Base-by-base conservation (phyloP, 257 asterid genomes). In the Gentiana straminea region DNA sequence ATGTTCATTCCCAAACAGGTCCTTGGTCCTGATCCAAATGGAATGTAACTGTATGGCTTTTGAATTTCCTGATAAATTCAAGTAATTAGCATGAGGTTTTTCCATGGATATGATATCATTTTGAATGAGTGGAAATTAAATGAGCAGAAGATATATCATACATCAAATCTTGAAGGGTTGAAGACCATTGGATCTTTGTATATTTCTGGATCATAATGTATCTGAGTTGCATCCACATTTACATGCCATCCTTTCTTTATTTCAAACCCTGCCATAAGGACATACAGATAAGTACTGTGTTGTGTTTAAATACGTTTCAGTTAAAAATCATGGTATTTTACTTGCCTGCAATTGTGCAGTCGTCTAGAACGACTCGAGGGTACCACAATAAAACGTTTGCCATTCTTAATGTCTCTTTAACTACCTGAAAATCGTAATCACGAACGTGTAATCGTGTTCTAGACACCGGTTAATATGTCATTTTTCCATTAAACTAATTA, bases 221-320 rank as follows among this genome's bases (percentile, higher is more conserved):
- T 80, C 8, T 74, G 73, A 35, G 85, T 73, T 39, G 87, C 83
- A 54, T 83, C 92, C 35, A 80, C 46, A 45, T 83, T 77, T 24
- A 73, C 92, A 68, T 75, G 65, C 92, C 87, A 80, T 13, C 92
- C 92, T 65, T 77, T 83, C 78, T 75, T 77, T 71, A 83, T 80
- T 55, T 67, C 78, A 49, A 68, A 61, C 35, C 87, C 92, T 80
- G 78, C 55, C 64, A 62, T n/a, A 1, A 55, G 4, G 39, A n/a
- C 37, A 60, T 49, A 2, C 2, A 36, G 36, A 43, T 39, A 32
- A 13, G 48, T 60, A 36, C 13, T 37, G 37, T 13, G 33, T 52
- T 45, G 33, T 10, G 39, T 52, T 6, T 51, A 32, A 7, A 24
- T 24, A 24, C 24, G 24, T 24, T n/a, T n/a, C n/a, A 24, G 24